Conservation (phyloP, 441 rosid species). For the Daphne laureola region DNA sequence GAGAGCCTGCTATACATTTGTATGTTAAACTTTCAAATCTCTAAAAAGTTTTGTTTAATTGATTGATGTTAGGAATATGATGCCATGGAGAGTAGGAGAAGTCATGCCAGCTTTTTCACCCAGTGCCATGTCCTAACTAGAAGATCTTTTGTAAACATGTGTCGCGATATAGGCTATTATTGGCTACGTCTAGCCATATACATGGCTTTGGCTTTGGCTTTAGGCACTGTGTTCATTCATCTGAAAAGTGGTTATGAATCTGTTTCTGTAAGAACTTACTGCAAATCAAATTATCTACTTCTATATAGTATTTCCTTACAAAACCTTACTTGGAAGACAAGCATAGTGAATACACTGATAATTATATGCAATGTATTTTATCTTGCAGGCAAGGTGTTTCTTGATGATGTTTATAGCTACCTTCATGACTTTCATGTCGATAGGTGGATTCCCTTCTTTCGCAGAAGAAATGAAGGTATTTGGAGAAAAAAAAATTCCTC, state of each 20-base stretch:
- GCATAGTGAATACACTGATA: background rate
- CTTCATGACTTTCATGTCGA: slow-evolving; percentile 43
- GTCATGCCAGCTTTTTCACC: slow-evolving; percentile 32
- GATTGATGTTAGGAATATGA: slow-evolving; percentile 12
- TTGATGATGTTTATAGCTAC: slow-evolving; percentile 38
- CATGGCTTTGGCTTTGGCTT: slow-evolving; percentile 25
- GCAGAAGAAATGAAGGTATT: slow-evolving; percentile 49
- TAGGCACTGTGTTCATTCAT: slow-evolving; percentile 33
- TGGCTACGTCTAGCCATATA: slow-evolving; percentile 51
- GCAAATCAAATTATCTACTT: background rate
- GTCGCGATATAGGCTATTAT: slow-evolving; percentile 55
- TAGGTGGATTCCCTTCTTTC: slow-evolving; percentile 53
- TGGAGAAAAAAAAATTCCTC: too few relatives aligned
- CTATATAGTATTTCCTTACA: too few relatives aligned
- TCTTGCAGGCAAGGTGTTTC: slow-evolving; percentile 39
- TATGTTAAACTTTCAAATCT: too few relatives aligned
- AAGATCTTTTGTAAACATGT: slow-evolving; percentile 55
- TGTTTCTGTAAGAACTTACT: slow-evolving; percentile 23
- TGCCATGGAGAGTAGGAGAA: slow-evolving; percentile 18
- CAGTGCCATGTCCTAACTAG: slow-evolving; percentile 36
- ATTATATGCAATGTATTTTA: background rate
- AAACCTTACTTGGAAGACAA: background rate
- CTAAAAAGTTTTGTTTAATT: background rate
- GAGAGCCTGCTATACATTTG: too few relatives aligned
- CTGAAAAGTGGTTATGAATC: slow-evolving; percentile 32